Base-by-base conservation (phyloP, 768 basidiomycete species). In the Hericium coralloides region DNA sequence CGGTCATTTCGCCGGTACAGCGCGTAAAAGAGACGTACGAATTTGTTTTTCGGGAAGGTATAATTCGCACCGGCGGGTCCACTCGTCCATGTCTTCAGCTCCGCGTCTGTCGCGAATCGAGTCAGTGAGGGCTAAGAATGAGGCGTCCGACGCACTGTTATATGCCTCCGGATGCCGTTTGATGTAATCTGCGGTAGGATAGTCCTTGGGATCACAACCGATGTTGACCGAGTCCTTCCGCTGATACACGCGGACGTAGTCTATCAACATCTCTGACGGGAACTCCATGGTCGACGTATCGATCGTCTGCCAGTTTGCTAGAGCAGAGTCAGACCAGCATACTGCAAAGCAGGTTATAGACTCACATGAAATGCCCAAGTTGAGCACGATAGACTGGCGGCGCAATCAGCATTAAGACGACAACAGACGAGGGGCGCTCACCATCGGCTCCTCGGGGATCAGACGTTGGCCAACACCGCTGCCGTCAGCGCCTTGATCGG, bases 161-260 rank as follows among this genome's bases (percentile, higher is more conserved):
- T 84, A 87, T n/a, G 81, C 81, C 43, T 75, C 71, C 52, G 72
- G 41, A 67, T 89, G 85, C 26, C 56, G 52, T 10, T 72, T 67
- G 63, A 86, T 86, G 67, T 86, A 87, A 47, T 80, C 71, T 55
- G 76, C 70, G 2, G 89, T 93, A 1, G 89, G 89, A 60, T 78
- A 81, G 47, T 78, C 74, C 25, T 68, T 60, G 0, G 89, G 89
- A 66, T 81, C 74, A 65, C 89, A 92, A 2, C 88, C 87, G 25
- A 84, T 65, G 64, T 87, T 88, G 31, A 61, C 70, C 53, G 70
- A 58, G 3, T 78, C 81, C 60, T 77, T 74, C 52, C 81, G 70
- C 69, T 91, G 89, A 68, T 91, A 93, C 18, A 93, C 85, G 23
- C 90, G 78, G 41, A 92, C 83, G 66, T 91, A 92, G 68, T 93